phyloP scores from a whole-genome alignment of 2,329 filamentous ascomycete genomes.

The Trichophyton simii region DNA sequence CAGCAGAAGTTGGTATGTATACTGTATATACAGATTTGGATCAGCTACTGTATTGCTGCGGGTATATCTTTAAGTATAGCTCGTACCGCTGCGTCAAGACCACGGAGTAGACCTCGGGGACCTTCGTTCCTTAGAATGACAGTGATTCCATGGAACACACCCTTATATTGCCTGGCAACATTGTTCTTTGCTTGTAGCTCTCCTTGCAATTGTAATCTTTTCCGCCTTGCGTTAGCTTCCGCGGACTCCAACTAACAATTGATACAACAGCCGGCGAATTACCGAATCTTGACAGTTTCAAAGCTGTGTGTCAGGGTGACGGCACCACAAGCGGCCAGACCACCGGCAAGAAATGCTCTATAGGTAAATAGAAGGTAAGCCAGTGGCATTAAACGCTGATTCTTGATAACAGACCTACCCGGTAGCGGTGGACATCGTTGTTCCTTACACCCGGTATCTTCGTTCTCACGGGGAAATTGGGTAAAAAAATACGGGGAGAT shows the following conservation, averaged over 20 bases:
- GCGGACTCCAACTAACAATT: neutral
- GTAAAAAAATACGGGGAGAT: constrained; percentile 1
- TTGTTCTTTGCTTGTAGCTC: constrained; percentile 80
- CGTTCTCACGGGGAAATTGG: neutral
- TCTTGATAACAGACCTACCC: constrained; percentile 24
- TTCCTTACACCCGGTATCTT: neutral
- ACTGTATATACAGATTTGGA: constrained; percentile 34
- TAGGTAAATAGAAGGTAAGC: neutral
- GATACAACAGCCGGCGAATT: constrained; percentile 22
- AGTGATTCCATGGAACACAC: constrained; percentile 78
- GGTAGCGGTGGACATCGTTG: constrained; percentile 48
- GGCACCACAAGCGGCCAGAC: constrained; percentile 90
- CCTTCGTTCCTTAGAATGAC: constrained; percentile 90
- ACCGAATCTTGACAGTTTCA: constrained; percentile 98
- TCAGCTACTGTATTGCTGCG: constrained; percentile 1
- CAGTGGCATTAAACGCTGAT: neutral
- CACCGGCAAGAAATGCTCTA: constrained; percentile 85
- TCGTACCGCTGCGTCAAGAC: constrained; percentile 65
- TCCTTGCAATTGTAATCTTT: constrained; percentile 85
- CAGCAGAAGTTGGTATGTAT: constrained; percentile 89
- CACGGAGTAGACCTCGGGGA: constrained; percentile 69
- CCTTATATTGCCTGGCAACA: constrained; percentile 77
- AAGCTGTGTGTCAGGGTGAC: constrained; percentile 97
- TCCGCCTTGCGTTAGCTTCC: neutral
- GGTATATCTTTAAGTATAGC: neutral